Conservation (phyloP, 345 rosid species). For the Populus euphratica region DNA sequence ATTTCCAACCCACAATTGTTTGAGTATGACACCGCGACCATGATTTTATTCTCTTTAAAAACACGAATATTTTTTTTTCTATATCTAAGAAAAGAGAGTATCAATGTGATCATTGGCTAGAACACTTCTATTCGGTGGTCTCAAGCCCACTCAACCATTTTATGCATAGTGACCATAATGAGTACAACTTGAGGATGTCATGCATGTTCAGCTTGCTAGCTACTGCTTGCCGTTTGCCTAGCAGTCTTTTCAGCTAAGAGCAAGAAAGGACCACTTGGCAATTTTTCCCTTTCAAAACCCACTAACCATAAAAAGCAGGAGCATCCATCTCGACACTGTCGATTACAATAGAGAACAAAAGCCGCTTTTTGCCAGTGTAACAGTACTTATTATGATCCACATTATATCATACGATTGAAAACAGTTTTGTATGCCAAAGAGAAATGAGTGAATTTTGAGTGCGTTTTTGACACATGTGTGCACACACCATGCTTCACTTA, state of each 20-base stretch:
- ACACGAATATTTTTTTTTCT: too few relatives aligned
- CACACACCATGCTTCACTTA: conserved; percentile 22
- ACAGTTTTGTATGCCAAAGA: background rate
- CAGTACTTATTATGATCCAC: conserved; percentile 28
- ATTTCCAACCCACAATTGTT: too few relatives aligned
- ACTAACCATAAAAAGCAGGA: background rate
- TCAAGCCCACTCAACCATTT: too few relatives aligned
- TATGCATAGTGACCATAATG: too few relatives aligned
- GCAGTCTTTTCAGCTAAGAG: background rate
- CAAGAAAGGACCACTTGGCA: background rate
- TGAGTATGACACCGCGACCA: too few relatives aligned
- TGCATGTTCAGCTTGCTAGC: too few relatives aligned
- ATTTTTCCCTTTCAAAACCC: background rate
- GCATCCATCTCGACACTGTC: background rate
- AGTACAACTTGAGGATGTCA: too few relatives aligned
- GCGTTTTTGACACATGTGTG: conserved; percentile 12
- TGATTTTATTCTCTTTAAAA: too few relatives aligned
- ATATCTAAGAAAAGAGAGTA: too few relatives aligned
- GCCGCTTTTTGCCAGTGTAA: conserved; percentile 10
- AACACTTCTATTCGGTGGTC: too few relatives aligned
- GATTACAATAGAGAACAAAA: background rate
- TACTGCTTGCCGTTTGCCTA: too few relatives aligned
- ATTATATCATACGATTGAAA: background rate
- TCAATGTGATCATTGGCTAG: too few relatives aligned
- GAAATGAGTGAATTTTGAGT: conserved; percentile 26